Base-by-base conservation (phyloP, 768 basidiomycete genomes). In the Macrolepiota fuliginosa region DNA sequence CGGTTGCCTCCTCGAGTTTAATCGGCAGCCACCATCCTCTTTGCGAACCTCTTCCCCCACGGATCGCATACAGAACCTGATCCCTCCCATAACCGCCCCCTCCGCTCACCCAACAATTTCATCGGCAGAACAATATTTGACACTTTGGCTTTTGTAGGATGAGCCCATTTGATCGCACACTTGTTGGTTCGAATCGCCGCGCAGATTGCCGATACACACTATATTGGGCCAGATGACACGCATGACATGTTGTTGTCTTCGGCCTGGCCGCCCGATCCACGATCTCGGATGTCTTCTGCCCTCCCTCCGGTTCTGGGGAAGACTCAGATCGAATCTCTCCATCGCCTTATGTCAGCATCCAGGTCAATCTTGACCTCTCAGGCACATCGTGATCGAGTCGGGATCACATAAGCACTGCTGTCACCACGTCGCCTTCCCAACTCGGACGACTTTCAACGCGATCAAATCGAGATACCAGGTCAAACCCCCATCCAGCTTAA, bases 251-350 rank as follows among this genome's bases (percentile, higher is more conserved):
- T 64, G 65, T 66, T 62, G 57, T 56, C 62, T 63, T 69, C 68
- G 58, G 64, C 59, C 66, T 70, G 64, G 66, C 46, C 52, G 46
- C 54, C 73, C 73, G 71, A 73, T 73, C 24, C 55, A 74, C n/a
- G 60, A 61, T 74, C 74, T 74, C 72, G 73, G 71, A 72, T 72
- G 66, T 69, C 62, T 56, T 65, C 47, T 52, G 56, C 57, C 59
- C 63, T 70, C 70, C 58, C 68, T 66, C 70, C 71, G 70, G 68
- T 67, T 72, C 72, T 74, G 74, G 73, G 73, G 74, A 73, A 72
- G 66, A 67, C 36, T 47, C 46, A 62, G 55, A 56, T 56, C 37
- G 36, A 24, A 58, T 54, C 58, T 54, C 6, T 4, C 35, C 39
- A 46, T 40, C 7, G 35, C 19, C 32, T 61, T 61, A 61, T 46